Evolutionary conservation across 257 asterid genomes (phyloP), one percentile per base, ranked within the genome.

Genomic region (Solanum chmielewskii): DNA sequence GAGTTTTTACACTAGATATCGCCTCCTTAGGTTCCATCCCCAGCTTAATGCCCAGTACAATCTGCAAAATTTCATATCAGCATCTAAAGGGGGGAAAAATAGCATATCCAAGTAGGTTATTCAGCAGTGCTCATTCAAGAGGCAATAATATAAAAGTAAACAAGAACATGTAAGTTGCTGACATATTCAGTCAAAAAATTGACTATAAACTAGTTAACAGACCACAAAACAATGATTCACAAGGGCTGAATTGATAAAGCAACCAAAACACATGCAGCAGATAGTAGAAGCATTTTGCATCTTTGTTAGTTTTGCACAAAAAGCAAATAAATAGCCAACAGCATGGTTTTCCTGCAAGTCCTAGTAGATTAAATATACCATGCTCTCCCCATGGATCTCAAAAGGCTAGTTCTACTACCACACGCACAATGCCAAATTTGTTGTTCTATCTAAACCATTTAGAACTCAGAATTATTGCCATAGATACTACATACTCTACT

Each of bases 21-120:
- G 98, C 99, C 88, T 96, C 96, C 83, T 93, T 90, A 18, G 95
- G 90, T 52, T 92, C 94, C 97, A 94, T 91, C 59, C 99, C 98
- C 80, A 95, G 95, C 91, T 96, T 97, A 89, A 95, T 89, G 45
- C 94, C 99, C 73, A 95, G 92, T 49, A 96, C 91, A 88, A 96
- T 94, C 99, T 97, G 94, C 90, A 89, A 91, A 42, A 75, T 12
- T 64, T 86, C 76, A 88, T 75, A 87, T 4, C 73, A 27, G 25
- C 16, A 33, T 42, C 27, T 20, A 45, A 29, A 37, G 85, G 25
- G 44, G 25, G 68, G 44, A 2, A 29, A 80, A 39, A 68, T 47
- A 80, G 69, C 20, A 29, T 47, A 49, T 80, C 85, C 68, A 80
- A 80, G 68, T 41, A 87, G 18, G 9, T 64, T 87, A 71, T 78